Percentiles rank a stretch among this genome's conserved stretches.
Conservation (phyloP, 371 early-diverging fungal species). For the Apophysomyces variabilis region DNA sequence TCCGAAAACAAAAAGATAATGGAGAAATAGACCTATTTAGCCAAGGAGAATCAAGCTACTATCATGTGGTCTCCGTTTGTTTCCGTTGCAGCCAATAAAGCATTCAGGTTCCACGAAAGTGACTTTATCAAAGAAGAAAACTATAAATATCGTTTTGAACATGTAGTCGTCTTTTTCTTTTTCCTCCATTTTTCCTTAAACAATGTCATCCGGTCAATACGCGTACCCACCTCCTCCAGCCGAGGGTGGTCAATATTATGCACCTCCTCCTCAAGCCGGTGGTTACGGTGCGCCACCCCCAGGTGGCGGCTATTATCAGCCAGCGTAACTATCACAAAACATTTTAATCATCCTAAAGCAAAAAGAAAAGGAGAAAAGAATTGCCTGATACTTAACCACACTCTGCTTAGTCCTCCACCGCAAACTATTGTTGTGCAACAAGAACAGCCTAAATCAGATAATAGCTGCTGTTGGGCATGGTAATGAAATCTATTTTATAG, state of each 20-base stretch:
- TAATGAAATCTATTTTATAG: not conserved
- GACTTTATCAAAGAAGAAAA: not conserved
- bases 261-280: slow-evolving; percentile 10
- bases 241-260: slow-evolving; percentile 5
- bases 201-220: slow-evolving; percentile 8
- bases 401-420: slow-evolving; percentile 2
- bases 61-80: slow-evolving; percentile 5
- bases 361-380: not conserved
- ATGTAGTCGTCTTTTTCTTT: not conserved
- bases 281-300: slow-evolving; percentile 6
- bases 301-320: not conserved
- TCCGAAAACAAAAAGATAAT: no score
- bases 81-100: not conserved
- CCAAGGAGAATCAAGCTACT: not conserved
- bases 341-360: no score
- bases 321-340: not conserved
- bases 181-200: not conserved
- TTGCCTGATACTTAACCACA: not conserved
- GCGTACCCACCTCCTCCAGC: slow-evolving; percentile 7
- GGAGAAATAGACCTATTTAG: no score
- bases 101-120: slow-evolving; percentile 1
- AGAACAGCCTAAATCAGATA: slow-evolving; percentile 7
- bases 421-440: slow-evolving; percentile 9
- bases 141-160: not conserved
- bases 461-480: slow-evolving; percentile 8